These are phyloP conservation scores for Candida qinlingensis DNA, from an alignment of 805 yeast genomes.

Conservation along the genomic window DNA sequence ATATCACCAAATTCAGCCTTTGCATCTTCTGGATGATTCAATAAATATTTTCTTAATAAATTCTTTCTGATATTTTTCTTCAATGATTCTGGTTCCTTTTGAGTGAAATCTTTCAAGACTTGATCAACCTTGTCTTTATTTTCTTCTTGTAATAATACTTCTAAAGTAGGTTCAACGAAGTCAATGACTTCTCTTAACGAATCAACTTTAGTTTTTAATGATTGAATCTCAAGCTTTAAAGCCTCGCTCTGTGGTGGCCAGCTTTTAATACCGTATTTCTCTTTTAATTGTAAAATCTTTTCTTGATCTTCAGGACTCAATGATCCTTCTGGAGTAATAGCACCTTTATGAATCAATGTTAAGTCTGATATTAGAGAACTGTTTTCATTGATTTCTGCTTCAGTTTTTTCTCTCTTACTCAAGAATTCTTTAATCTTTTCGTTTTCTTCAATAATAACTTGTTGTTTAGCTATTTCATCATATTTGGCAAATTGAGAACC, in stretches of 20 bases:
- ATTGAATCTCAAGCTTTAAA: slow-evolving; percentile 34
- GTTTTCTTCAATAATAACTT: slow-evolving; percentile 64
- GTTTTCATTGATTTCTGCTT: slow-evolving; percentile 22
- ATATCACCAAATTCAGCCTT: slow-evolving; percentile 18
- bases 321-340: slow-evolving; percentile 22
- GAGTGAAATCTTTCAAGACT: slow-evolving; percentile 32
- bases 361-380: slow-evolving; percentile 29
- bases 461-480: slow-evolving; percentile 63
- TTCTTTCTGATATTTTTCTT: slow-evolving; percentile 62
- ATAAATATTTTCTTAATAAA: slow-evolving; percentile 59
- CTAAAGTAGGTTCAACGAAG: slow-evolving; percentile 30
- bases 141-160: slow-evolving; percentile 31
- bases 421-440: slow-evolving; percentile 50
- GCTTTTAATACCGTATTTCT: slow-evolving; percentile 39
- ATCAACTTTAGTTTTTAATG: slow-evolving; percentile 25
- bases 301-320: slow-evolving; percentile 30
- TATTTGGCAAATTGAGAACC: slow-evolving; percentile 89
- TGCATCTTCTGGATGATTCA: slow-evolving; percentile 27
- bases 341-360: slow-evolving; percentile 23
- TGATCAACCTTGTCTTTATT: slow-evolving; percentile 31
- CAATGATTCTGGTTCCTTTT: slow-evolving; percentile 33
- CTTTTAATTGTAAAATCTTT: slow-evolving; percentile 34
- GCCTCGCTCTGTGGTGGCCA: slow-evolving; percentile 42
- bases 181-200: slow-evolving; percentile 29
- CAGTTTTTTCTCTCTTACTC: slow-evolving; percentile 38